Conservation (phyloP, 2,329 filamentous ascomycete genomes). For the Ascochyta clinopodiicola region DNA sequence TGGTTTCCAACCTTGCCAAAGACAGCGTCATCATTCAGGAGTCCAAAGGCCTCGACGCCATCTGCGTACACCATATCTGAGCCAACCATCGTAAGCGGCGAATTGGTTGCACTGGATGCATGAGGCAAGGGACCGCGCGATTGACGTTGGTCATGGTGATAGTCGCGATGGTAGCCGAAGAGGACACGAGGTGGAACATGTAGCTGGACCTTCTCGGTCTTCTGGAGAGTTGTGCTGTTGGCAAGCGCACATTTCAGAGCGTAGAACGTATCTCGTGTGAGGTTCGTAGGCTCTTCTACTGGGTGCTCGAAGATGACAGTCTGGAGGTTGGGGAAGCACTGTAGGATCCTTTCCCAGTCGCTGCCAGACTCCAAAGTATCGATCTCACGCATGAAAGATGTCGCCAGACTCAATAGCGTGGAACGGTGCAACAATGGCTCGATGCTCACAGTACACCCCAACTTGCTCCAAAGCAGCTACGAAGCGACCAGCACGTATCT, state of each 20-base stretch:
- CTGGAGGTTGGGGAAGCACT: conserved; percentile 22
- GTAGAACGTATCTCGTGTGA: conserved; percentile 14
- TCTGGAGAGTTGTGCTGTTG: background rate
- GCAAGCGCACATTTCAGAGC: conserved; percentile 14
- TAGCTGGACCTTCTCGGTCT: background rate
- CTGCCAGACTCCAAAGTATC: conserved; percentile 13
- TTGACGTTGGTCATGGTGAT: background rate
- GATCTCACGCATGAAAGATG: conserved; percentile 14
- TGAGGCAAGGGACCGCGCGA: background rate
- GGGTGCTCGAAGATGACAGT: conserved; percentile 19
- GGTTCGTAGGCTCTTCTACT: background rate
- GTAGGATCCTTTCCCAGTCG: conserved; percentile 25
- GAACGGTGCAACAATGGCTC: conserved; percentile 21
- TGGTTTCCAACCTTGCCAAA: background rate
- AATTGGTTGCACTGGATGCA: background rate
- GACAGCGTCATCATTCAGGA: background rate
- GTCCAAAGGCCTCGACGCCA: background rate
- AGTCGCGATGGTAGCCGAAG: conserved; percentile 9
- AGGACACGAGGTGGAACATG: conserved; percentile 5
- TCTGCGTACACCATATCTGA: conserved; percentile 7
- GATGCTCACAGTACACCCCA: conserved; percentile 20
- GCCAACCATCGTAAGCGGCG: conserved; percentile 4
- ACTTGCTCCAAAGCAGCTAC: conserved; percentile 19
- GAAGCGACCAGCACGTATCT: conserved; percentile 15
- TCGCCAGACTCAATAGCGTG: conserved; percentile 19